These are phyloP conservation scores for Xylaria grammica DNA, from an alignment of 495 filamentous ascomycete genomes.

Conservation along the genomic window DNA sequence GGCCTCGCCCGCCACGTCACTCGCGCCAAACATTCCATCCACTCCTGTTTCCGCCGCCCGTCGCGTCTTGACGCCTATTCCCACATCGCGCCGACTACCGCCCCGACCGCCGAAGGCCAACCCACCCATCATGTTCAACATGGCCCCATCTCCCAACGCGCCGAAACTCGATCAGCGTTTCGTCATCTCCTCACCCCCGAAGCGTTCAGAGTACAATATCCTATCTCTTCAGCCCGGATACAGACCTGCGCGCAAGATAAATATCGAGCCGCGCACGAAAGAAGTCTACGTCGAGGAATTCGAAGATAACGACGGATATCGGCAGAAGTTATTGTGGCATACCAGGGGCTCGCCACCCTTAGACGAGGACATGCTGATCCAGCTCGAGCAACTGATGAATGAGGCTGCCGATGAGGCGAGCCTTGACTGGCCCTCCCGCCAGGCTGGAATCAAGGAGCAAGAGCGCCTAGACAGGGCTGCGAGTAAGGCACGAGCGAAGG, in stretches of 20 bases:
- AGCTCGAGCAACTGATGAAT: neutral
- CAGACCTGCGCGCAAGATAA: neutral
- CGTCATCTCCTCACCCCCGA: neutral
- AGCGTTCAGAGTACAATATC: neutral
- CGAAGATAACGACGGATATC: constrained; percentile 1
- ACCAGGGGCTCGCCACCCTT: neutral
- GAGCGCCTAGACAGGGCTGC: neutral
- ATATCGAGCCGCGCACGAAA: neutral
- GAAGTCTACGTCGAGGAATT: neutral
- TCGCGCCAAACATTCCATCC: neutral
- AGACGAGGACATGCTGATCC: neutral
- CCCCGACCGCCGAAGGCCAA: neutral
- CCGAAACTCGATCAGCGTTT: constrained; percentile 9
- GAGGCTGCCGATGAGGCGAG: neutral
- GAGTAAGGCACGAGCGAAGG: neutral
- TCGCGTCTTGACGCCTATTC: neutral
- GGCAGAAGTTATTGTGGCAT: neutral
- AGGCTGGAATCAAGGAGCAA: constrained; percentile 1
- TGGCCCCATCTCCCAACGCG: neutral
- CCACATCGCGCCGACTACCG: neutral
- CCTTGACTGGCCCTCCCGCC: neutral
- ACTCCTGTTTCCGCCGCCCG: neutral
- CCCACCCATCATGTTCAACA: neutral
- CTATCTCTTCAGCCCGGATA: neutral
- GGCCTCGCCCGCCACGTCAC: neutral